Base-by-base conservation (phyloP, 306 rosid genomes). In the Inga oerstediana region DNA sequence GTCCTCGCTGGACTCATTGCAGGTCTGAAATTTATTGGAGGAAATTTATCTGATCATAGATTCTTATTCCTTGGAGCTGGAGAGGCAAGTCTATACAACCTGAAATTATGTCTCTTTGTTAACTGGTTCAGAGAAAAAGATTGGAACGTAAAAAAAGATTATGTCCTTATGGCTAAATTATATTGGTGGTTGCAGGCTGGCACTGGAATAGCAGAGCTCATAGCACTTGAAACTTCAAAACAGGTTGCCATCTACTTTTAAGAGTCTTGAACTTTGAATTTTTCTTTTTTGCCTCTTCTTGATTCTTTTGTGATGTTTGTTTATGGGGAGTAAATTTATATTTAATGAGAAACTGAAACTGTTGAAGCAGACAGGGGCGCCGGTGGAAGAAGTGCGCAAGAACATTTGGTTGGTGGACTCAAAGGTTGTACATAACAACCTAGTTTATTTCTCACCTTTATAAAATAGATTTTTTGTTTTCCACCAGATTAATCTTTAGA, bases 1-100 rank as follows among this genome's bases (percentile, higher is more conserved):
- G 99, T 97, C 68, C 98, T 97, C 65, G 98, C 98, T 9, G 99
- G 99, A 71, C 93, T 97, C 72, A 75, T 92, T 77, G 89, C 98
- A 58, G 92, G 97, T 80, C 86, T 91, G 84, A 91, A 91, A 77
- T 61, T 88, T 46, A 92, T 94, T 8, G 97, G 94, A 5, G 99
- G 98, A 44, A 83, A 87, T 61, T 89, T 97, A 79, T 86, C 97
- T 72, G 99, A 94, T 86, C 99, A 97, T 83, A 92, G 74, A 85
- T 90, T 92, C 84, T 87, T 97, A 59, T 97, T 97, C 89, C 98
- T 97, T 71, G 99, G 99, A 78, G 99, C 99, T 75, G 99, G 99
- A 80, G 99, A 97, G 97, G 99, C 91, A 78, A 75, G 90, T 75
- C 67, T 49, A 3, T 69, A 9, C 10, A 52, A 58, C 39, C 49